A percentile compares a stretch with the other conserved stretches of the same genome.
These are phyloP conservation scores for Aspergillus ruber DNA, from an alignment of 2,329 filamentous ascomycete species.

Conservation along the genomic window DNA sequence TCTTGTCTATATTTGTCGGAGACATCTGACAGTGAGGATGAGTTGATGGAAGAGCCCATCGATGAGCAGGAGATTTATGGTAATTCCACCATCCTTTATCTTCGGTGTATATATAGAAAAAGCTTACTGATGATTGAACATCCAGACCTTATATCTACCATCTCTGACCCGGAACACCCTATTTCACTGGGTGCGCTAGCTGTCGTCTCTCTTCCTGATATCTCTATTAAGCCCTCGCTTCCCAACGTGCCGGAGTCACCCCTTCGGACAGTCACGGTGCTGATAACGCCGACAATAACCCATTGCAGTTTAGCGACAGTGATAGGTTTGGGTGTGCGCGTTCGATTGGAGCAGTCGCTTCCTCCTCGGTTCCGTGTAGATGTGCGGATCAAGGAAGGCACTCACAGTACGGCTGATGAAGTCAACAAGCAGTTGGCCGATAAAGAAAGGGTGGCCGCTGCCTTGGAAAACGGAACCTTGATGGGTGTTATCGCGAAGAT, in stretches of 20 bases:
- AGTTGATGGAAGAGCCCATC: constrained; percentile 69
- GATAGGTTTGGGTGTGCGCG: constrained; percentile 86
- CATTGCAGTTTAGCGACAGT: constrained; percentile 96
- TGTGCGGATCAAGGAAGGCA: constrained; percentile 89
- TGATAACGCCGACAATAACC: constrained; percentile 93
- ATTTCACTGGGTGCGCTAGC: constrained; percentile 87
- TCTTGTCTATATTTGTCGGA: constrained; percentile 28
- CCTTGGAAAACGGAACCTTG: constrained; percentile 85
- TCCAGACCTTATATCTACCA: constrained; percentile 83
- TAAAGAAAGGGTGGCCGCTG: constrained; percentile 93
- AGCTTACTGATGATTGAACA: neutral
- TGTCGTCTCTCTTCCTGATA: constrained; percentile 93
- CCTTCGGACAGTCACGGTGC: constrained; percentile 71
- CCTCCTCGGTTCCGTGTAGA: constrained; percentile 89
- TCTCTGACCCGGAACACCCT: constrained; percentile 94
- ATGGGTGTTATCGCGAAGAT: constrained; percentile 88
- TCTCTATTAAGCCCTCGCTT: constrained; percentile 67
- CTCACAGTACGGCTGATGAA: constrained; percentile 90
- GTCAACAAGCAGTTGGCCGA: constrained; percentile 95
- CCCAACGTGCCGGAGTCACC: constrained; percentile 50
- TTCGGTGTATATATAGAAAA: neutral
- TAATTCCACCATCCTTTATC: constrained; percentile 31
- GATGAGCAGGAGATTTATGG: constrained; percentile 97
- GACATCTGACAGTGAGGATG: constrained; percentile 46
- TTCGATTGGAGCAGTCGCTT: constrained; percentile 81